phyloP scores from a whole-genome alignment of 345 rosid species.

The Dimocarpus longan region DNA sequence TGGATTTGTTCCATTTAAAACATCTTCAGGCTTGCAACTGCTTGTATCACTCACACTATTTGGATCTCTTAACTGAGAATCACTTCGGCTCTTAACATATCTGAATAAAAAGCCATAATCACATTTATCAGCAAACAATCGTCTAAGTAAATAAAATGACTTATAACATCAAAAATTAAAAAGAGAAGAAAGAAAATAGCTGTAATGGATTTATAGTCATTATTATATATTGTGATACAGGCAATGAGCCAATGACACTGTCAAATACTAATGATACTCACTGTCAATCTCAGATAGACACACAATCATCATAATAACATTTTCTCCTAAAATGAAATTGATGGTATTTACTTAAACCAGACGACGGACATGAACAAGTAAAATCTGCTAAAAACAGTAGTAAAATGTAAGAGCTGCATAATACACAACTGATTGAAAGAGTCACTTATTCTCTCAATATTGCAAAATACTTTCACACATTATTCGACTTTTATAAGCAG shows the following conservation, averaged over 20 bases:
- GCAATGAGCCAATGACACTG: not conserved
- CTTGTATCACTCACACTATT: constrained; percentile 39
- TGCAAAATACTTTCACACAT: constrained; percentile 9
- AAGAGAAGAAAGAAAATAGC: not conserved
- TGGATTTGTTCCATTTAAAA: constrained; percentile 23
- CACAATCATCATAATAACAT: not conserved
- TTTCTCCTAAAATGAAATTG: not conserved
- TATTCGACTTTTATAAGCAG: not conserved
- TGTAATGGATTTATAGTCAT: not conserved
- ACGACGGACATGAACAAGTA: too few relatives aligned
- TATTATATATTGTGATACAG: not conserved
- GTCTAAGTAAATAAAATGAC: not conserved
- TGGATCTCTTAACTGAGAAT: constrained; percentile 55
- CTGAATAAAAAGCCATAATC: constrained; percentile 44
- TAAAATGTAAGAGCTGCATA: not conserved
- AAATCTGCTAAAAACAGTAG: constrained; percentile 1
- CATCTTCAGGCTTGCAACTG: constrained; percentile 74
- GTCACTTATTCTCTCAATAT: constrained; percentile 2
- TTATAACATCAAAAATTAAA: not conserved
- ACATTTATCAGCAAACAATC: constrained; percentile 9
- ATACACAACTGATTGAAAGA: not conserved
- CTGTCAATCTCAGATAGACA: not conserved
- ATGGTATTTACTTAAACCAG: not conserved
- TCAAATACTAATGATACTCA: not conserved
- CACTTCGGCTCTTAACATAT: constrained; percentile 95